Percentiles rank a stretch among this genome's conserved stretches.
Conservation (phyloP, 768 basidiomycete species). For the Tylopilus sp. region DNA sequence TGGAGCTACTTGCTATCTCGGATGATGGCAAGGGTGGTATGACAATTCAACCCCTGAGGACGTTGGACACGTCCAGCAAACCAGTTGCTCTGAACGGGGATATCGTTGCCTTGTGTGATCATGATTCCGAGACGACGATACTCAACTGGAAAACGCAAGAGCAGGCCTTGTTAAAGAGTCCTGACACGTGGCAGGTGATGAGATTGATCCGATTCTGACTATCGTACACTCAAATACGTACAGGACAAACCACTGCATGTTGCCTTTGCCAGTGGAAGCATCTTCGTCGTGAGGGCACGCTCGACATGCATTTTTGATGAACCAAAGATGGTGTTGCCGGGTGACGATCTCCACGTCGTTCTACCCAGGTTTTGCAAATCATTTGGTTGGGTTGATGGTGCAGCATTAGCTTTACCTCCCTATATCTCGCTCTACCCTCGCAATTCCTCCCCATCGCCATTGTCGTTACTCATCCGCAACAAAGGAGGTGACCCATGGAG, state of each 20-base stretch:
- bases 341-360: slow-evolving; percentile 9
- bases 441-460: slow-evolving; percentile 8
- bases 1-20: slow-evolving; percentile 30
- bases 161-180: slow-evolving; percentile 45
- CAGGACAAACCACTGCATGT: slow-evolving; percentile 53
- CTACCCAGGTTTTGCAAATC: slow-evolving; percentile 42
- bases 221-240: slow-evolving; percentile 15
- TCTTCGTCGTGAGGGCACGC: slow-evolving; percentile 58
- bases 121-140: slow-evolving; percentile 47
- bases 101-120: slow-evolving; percentile 53
- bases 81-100: slow-evolving; percentile 51
- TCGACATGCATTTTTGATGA: slow-evolving; percentile 54
- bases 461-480: slow-evolving; percentile 54
- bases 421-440: not conserved
- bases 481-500: slow-evolving; percentile 64
- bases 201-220: slow-evolving; percentile 1
- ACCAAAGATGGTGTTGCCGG: slow-evolving; percentile 36
- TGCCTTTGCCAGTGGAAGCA: slow-evolving; percentile 41
- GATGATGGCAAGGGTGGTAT: slow-evolving; percentile 7
- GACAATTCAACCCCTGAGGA: slow-evolving; percentile 31
- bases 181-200: slow-evolving; percentile 31
- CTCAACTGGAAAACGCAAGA: slow-evolving; percentile 51
- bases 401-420: slow-evolving; percentile 36
- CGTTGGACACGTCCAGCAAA: slow-evolving; percentile 39
- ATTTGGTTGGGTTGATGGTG: slow-evolving; percentile 68